Conservation (phyloP, 257 asterid species). For the Mentha longifolia region DNA sequence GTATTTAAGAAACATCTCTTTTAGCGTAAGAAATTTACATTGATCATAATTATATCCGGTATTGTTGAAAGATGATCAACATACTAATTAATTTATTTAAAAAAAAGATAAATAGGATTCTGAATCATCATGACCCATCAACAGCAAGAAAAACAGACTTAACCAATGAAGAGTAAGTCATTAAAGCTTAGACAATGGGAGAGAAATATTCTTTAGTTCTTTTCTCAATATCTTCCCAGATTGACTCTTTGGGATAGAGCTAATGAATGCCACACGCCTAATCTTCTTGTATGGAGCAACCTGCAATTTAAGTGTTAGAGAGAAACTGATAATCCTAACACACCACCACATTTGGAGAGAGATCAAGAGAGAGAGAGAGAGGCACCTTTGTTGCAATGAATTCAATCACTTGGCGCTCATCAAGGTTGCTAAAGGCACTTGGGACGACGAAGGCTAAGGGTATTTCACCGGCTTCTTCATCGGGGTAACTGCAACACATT, state of each 20-base stretch:
- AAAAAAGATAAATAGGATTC: no score
- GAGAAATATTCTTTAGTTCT: constrained; percentile 40
- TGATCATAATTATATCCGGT: no score
- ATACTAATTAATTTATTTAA: no score
- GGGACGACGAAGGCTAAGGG: constrained; percentile 63
- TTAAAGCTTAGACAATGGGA: constrained; percentile 44
- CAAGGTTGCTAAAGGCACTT: constrained; percentile 39
- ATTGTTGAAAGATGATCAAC: no score
- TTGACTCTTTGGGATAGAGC: constrained; percentile 53
- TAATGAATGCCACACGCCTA: constrained; percentile 53
- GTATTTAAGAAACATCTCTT: no score
- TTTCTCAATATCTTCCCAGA: constrained; percentile 62
- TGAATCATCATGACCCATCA: no score
- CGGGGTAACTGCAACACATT: constrained; percentile 45
- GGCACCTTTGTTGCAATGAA: constrained; percentile 52
- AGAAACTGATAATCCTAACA: neutral
- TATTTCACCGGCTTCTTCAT: constrained; percentile 59
- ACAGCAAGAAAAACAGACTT: neutral
- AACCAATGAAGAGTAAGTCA: neutral
- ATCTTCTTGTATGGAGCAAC: constrained; percentile 64
- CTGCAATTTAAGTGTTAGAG: constrained; percentile 27
- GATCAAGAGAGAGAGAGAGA: neutral
- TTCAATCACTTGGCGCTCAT: constrained; percentile 42
- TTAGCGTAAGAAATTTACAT: no score
- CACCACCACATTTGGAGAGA: neutral